Evolutionary conservation across 169 alveolate genomes (phyloP).

Genomic region (Plasmodium cynomolgi): DNA sequence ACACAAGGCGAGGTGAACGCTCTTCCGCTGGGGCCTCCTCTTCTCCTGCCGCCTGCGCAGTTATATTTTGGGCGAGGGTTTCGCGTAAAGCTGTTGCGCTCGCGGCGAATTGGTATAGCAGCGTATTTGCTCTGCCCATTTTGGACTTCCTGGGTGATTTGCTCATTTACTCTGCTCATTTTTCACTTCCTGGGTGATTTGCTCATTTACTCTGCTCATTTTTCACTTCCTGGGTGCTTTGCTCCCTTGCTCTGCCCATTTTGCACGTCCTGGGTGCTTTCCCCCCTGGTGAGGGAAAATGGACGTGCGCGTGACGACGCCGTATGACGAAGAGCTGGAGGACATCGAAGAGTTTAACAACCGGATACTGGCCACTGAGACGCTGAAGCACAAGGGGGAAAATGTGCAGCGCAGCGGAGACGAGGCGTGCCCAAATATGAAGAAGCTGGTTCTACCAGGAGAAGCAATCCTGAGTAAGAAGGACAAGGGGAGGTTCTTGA

Average conservation of each 20-base stretch:
- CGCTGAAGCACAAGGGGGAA: constrained; percentile 31
- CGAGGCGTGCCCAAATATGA: constrained; percentile 51
- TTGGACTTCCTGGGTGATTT: too few relatives aligned
- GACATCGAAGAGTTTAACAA: constrained; percentile 68
- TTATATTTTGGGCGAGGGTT: background rate
- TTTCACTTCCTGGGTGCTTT: too few relatives aligned
- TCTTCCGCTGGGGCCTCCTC: background rate
- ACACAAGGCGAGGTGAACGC: background rate
- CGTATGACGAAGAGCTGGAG: constrained; percentile 68
- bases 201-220: background rate
- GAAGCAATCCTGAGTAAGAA: constrained; percentile 49
- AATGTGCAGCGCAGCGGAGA: constrained; percentile 25
- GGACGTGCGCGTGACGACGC: constrained; percentile 69
- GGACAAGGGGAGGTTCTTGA: constrained; percentile 64
- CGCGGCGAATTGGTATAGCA: background rate
- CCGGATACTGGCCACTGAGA: constrained; percentile 35
- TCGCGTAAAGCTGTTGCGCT: background rate
- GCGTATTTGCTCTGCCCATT: background rate
- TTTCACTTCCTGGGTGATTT: too few relatives aligned
- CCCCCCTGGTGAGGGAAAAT: background rate
- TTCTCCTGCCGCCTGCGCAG: background rate
- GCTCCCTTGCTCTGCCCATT: background rate
- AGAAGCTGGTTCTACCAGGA: constrained; percentile 74
- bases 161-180: background rate
- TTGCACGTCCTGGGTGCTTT: too few relatives aligned